Conservation (phyloP, 2,329 filamentous ascomycete genomes). For the Penicillium nordicum region DNA sequence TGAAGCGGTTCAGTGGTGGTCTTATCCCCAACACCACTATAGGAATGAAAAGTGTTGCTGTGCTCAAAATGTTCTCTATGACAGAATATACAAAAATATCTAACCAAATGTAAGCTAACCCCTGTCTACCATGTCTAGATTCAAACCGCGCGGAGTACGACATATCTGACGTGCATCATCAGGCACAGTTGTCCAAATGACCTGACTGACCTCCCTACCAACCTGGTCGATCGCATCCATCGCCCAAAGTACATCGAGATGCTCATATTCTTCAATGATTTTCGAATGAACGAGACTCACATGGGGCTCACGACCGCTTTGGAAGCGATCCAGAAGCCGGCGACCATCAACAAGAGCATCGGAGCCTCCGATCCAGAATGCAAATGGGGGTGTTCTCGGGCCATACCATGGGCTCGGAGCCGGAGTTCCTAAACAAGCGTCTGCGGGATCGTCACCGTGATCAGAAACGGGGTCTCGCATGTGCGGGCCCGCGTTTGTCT, state of each 20-base stretch:
- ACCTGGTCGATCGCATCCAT: slow-evolving; percentile 83
- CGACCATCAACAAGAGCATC: slow-evolving; percentile 82
- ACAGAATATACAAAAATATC: not conserved
- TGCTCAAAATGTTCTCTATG: not conserved
- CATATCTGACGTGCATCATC: slow-evolving; percentile 57
- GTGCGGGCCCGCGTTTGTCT: slow-evolving; percentile 42
- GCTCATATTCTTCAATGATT: slow-evolving; percentile 83
- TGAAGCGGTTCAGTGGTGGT: not conserved
- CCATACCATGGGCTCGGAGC: slow-evolving; percentile 74
- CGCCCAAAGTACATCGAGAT: slow-evolving; percentile 92
- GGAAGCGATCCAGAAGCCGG: slow-evolving; percentile 69
- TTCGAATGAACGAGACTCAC: slow-evolving; percentile 78
- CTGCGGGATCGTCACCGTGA: slow-evolving; percentile 16
- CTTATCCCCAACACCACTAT: not conserved
- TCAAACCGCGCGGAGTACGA: slow-evolving; percentile 56
- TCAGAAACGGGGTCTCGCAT: slow-evolving; percentile 10
- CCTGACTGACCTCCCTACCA: slow-evolving; percentile 73
- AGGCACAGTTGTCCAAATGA: slow-evolving; percentile 74
- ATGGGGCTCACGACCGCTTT: slow-evolving; percentile 73
- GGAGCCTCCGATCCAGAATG: slow-evolving; percentile 79
- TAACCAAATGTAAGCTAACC: not conserved
- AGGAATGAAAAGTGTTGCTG: not conserved
- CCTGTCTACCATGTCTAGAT: slow-evolving; percentile 1
- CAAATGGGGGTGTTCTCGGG: slow-evolving; percentile 72
- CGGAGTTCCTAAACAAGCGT: slow-evolving; percentile 16